These are phyloP conservation scores for Exophiala calicioides DNA, from an alignment of 2,329 filamentous ascomycete species.

Conservation along the genomic window DNA sequence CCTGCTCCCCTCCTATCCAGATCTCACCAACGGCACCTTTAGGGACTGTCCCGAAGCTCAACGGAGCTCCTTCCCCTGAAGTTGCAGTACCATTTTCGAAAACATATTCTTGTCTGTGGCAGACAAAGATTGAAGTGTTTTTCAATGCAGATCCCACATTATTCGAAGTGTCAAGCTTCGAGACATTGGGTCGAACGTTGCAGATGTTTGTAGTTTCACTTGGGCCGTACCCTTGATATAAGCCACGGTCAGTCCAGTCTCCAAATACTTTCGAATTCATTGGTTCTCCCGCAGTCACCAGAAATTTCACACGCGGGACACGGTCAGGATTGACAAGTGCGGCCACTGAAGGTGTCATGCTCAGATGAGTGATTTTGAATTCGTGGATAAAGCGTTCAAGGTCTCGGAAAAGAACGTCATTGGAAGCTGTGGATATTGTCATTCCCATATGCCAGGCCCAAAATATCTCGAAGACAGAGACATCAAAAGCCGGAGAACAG, in stretches of 20 bases:
- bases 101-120: constrained; percentile 11
- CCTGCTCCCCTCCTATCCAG: constrained; percentile 82
- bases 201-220: constrained; percentile 89
- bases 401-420: constrained; percentile 73
- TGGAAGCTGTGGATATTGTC: constrained; percentile 72
- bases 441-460: constrained; percentile 78
- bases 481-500: constrained; percentile 81
- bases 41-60: constrained; percentile 58
- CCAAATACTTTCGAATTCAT: constrained; percentile 71
- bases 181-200: constrained; percentile 66
- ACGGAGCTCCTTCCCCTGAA: constrained; percentile 34
- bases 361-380: constrained; percentile 73
- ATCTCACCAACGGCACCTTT: constrained; percentile 76
- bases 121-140: constrained; percentile 75
- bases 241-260: constrained; percentile 63
- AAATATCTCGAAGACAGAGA: constrained; percentile 89
- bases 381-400: constrained; percentile 66
- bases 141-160: constrained; percentile 74
- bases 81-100: background rate
- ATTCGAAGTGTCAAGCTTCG: constrained; percentile 60
- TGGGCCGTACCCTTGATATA: constrained; percentile 82
- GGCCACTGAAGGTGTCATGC: constrained; percentile 82
- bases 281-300: constrained; percentile 80
- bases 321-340: constrained; percentile 68
- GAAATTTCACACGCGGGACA: constrained; percentile 70